Conservation (phyloP, 208 protist genomes). For the Leptomonas pyrrhocoris region DNA sequence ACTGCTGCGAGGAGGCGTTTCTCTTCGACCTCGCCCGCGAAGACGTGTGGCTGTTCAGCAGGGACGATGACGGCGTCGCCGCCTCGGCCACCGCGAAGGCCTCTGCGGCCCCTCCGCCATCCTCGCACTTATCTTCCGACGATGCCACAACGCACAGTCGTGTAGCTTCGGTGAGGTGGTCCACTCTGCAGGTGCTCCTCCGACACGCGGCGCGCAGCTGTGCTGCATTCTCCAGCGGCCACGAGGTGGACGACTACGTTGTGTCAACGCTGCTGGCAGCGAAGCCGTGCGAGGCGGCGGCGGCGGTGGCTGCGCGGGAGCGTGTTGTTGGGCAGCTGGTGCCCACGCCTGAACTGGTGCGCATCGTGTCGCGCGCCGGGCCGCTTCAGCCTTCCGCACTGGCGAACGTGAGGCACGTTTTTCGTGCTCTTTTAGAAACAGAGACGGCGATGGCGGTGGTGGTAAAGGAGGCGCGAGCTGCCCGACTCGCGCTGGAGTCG, state of each 20-base stretch:
- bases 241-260: slow-evolving; percentile 17
- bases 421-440: background rate
- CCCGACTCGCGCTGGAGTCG: background rate
- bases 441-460: slow-evolving; percentile 1
- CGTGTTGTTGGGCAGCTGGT: slow-evolving; percentile 9
- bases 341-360: slow-evolving; percentile 4
- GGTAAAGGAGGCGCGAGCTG: background rate
- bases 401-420: background rate
- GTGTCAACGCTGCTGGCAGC: slow-evolving; percentile 12
- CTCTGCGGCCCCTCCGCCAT: background rate
- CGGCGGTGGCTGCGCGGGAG: slow-evolving; percentile 12
- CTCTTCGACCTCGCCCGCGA: slow-evolving; percentile 13
- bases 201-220: slow-evolving; percentile 11
- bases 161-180: slow-evolving; percentile 14
- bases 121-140: background rate
- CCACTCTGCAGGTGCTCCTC: slow-evolving; percentile 16
- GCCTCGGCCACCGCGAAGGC: too few relatives aligned
- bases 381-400: slow-evolving; percentile 7
- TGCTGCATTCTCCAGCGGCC: background rate
- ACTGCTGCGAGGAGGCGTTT: slow-evolving; percentile 25
- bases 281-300: slow-evolving; percentile 6
- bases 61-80: background rate
- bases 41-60: slow-evolving; percentile 6
- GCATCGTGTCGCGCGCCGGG: slow-evolving; percentile 6
- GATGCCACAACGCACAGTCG: slow-evolving; percentile 8